Percentiles rank a stretch among this genome's conserved stretches.
Evolutionary conservation across 2,329 filamentous ascomycete species (phyloP).

Genomic region (Aciculosporium take): DNA sequence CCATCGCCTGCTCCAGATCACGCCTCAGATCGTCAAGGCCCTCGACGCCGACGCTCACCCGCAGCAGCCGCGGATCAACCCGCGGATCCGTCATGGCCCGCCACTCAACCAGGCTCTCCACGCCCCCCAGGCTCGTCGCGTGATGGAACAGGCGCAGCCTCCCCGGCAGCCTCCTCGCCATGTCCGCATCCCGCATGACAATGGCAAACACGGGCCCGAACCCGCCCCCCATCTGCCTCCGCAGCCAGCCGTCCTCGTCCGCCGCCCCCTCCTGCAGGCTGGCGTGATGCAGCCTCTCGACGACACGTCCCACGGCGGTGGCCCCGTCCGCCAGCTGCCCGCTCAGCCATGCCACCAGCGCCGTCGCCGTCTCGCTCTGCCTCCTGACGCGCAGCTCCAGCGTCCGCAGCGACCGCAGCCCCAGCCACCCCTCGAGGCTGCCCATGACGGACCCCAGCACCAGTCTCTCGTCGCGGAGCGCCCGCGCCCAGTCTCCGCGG

Average conservation of each 20-base stretch:
- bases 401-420: slow-evolving; percentile 72
- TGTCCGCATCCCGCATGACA: slow-evolving; percentile 41
- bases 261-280: slow-evolving; percentile 54
- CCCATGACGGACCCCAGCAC: slow-evolving; percentile 76
- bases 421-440: slow-evolving; percentile 82
- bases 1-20: slow-evolving; percentile 57
- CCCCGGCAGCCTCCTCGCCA: slow-evolving; percentile 59
- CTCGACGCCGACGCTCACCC: slow-evolving; percentile 80
- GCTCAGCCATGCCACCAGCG: slow-evolving; percentile 59
- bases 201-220: slow-evolving; percentile 83
- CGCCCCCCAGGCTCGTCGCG: slow-evolving; percentile 83
- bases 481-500: slow-evolving; percentile 42
- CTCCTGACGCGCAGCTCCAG: slow-evolving; percentile 67
- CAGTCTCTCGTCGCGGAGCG: slow-evolving; percentile 54
- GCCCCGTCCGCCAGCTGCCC: slow-evolving; percentile 26
- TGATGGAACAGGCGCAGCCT: slow-evolving; percentile 79
- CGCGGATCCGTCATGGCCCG: slow-evolving; percentile 67
- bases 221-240: slow-evolving; percentile 78
- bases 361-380: slow-evolving; percentile 57
- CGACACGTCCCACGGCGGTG: slow-evolving; percentile 33
- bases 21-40: slow-evolving; percentile 67
- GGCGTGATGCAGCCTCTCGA: slow-evolving; percentile 58
- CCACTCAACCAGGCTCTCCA: slow-evolving; percentile 96
- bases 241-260: slow-evolving; percentile 55
- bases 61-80: slow-evolving; percentile 58